A percentile compares a stretch with the other conserved stretches of the same genome.
Evolutionary conservation across 345 rosid species (phyloP).

Genomic region (Ceriops zippeliana): DNA sequence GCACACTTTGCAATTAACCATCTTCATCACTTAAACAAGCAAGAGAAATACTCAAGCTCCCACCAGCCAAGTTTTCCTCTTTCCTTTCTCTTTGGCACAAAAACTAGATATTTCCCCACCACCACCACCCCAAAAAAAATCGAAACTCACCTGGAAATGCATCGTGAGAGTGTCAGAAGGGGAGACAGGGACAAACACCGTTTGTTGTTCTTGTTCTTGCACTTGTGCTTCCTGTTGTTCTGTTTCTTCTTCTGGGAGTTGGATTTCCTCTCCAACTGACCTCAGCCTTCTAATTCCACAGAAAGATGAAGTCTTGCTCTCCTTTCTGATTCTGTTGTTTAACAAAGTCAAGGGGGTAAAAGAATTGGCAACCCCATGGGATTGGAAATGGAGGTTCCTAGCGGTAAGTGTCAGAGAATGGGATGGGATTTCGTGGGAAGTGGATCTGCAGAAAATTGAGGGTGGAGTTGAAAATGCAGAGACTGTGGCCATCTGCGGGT

Average conservation of each 20-base stretch:
- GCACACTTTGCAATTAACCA: not conserved
- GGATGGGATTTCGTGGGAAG: conserved; percentile 6
- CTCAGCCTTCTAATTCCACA: conserved; percentile 30
- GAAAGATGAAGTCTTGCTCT: conserved; percentile 10
- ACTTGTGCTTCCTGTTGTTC: conserved; percentile 17
- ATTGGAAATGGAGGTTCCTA: conserved; percentile 6
- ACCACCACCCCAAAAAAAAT: too few species aligned
- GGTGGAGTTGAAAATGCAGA: conserved; percentile 15
- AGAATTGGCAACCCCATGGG: conserved; percentile 14
- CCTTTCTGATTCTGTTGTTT: not conserved
- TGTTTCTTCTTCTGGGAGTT: conserved; percentile 37
- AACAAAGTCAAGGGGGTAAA: conserved; percentile 20
- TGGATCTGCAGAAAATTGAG: conserved; percentile 13
- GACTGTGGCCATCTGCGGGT: conserved; percentile 19
- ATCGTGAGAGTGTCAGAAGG: conserved; percentile 86
- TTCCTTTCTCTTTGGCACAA: not conserved
- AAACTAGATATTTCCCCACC: not conserved
- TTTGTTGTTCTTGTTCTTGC: conserved; percentile 25
- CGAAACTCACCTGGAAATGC: conserved; percentile 58
- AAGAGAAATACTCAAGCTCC: not conserved
- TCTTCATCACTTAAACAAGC: not conserved
- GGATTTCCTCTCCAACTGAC: conserved; percentile 52
- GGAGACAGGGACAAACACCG: conserved; percentile 80
- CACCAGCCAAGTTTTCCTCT: not conserved
- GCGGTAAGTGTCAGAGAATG: not conserved